Evolutionary conservation across 768 basidiomycete genomes (phyloP).

Genomic region (Gymnopilus junonius): DNA sequence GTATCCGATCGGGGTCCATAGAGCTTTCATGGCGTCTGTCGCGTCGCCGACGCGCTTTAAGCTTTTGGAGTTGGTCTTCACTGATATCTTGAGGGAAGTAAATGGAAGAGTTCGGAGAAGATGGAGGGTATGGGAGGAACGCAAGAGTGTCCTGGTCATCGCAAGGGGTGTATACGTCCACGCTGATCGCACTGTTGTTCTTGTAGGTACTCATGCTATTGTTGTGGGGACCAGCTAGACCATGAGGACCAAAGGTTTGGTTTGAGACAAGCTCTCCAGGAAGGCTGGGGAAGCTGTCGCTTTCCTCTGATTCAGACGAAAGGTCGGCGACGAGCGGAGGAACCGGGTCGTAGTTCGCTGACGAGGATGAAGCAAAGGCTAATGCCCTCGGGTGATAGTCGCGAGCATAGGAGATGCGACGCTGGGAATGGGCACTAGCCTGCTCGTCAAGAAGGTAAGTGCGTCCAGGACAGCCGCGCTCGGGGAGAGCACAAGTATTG

Average conservation of each 20-base stretch:
- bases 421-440: constrained; percentile 15
- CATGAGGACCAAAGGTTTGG: constrained; percentile 23
- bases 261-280: constrained; percentile 19
- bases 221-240: constrained; percentile 29
- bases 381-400: constrained; percentile 53
- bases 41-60: constrained; percentile 29
- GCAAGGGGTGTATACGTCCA: constrained; percentile 19
- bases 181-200: constrained; percentile 17
- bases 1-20: constrained; percentile 44
- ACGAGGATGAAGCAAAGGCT: constrained; percentile 21
- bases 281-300: constrained; percentile 52
- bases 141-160: constrained; percentile 28
- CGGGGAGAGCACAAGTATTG: constrained; percentile 77
- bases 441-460: constrained; percentile 60
- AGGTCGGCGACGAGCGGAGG: constrained; percentile 65
- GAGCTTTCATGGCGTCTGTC: constrained; percentile 41
- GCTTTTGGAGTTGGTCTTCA: constrained; percentile 14
- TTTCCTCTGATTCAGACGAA: constrained; percentile 68
- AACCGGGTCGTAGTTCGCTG: constrained; percentile 28
- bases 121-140: constrained; percentile 37
- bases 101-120: not conserved
- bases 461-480: constrained; percentile 75
- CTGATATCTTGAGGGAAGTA: constrained; percentile 9
- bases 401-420: constrained; percentile 30
- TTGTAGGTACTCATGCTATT: constrained; percentile 4